These are phyloP conservation scores for Thalassiosira mediterranea DNA, from an alignment of 352 stramenopile genomes.

Conservation along the genomic window DNA sequence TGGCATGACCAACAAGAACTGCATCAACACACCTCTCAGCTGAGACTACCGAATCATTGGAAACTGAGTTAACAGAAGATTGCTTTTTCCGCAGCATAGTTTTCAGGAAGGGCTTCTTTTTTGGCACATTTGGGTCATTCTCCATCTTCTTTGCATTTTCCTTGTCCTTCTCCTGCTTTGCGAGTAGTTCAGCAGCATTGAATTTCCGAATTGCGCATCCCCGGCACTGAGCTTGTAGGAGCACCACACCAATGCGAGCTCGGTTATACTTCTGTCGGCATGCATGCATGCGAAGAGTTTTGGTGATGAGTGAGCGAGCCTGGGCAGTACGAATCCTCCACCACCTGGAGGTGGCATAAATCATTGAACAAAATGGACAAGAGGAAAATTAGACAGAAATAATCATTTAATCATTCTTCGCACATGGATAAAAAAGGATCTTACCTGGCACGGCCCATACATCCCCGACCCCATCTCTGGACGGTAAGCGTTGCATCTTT, in stretches of 20 bases:
- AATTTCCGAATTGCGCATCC: constrained; percentile 58
- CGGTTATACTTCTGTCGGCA: constrained; percentile 63
- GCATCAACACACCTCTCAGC: constrained; percentile 44
- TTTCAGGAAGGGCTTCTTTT: constrained; percentile 22
- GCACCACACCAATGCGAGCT: constrained; percentile 57
- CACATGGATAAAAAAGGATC: constrained; percentile 25
- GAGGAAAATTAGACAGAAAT: constrained; percentile 2
- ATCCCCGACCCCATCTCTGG: constrained; percentile 80
- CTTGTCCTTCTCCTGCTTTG: constrained; percentile 72
- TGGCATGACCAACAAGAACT: constrained; percentile 53
- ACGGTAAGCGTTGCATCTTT: constrained; percentile 66
- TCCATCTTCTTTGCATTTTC: constrained; percentile 75
- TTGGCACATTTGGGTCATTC: constrained; percentile 57
- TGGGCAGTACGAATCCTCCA: constrained; percentile 70
- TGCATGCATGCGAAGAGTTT: constrained; percentile 81
- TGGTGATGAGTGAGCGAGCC: constrained; percentile 75
- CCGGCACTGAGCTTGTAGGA: constrained; percentile 73
- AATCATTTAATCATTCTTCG: constrained; percentile 5
- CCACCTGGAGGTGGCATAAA: no score
- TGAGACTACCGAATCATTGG: constrained; percentile 3
- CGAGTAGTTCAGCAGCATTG: constrained; percentile 70
- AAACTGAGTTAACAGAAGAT: constrained; percentile 7
- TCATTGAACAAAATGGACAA: constrained; percentile 3
- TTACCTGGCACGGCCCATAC: constrained; percentile 71
- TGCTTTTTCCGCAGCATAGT: constrained; percentile 18